Conservation (phyloP, 1,284 basidiomycete species). For the Apiotrichum siamense region DNA sequence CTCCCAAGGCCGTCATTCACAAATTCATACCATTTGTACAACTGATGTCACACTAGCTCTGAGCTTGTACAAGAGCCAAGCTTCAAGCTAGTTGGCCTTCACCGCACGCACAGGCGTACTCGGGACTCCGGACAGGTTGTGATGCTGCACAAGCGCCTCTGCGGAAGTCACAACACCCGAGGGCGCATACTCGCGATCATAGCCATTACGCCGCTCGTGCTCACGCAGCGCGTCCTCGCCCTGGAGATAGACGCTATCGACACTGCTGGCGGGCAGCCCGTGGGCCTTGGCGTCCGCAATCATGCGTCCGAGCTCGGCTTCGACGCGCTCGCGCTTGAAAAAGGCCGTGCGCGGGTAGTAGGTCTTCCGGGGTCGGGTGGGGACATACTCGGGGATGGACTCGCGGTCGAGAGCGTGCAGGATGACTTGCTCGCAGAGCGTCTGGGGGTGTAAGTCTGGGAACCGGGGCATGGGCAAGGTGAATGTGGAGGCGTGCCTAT, state of each 20-base stretch:
- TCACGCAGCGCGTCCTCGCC: conserved; percentile 26
- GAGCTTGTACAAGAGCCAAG: too few relatives aligned
- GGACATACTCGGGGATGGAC: conserved; percentile 27
- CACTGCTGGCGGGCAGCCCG: conserved; percentile 6
- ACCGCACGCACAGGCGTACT: too few relatives aligned
- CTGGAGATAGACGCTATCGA: conserved; percentile 26
- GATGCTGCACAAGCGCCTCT: too few relatives aligned
- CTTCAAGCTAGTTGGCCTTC: too few relatives aligned
- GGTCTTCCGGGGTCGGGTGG: conserved; percentile 18
- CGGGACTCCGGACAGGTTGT: too few relatives aligned
- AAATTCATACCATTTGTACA: too few relatives aligned
- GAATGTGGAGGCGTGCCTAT: too few relatives aligned
- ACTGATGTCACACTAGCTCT: too few relatives aligned
- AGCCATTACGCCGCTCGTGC: conserved; percentile 27
- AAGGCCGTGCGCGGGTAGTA: conserved; percentile 28
- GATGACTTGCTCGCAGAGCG: conserved; percentile 34
- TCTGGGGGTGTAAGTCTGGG: conserved; percentile 8
- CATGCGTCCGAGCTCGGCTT: conserved; percentile 24
- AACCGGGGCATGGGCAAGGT: too few relatives aligned
- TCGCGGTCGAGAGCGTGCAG: conserved; percentile 24
- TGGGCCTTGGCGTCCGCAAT: conserved; percentile 19
- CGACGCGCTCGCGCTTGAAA: conserved; percentile 23
- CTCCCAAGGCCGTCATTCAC: too few relatives aligned
- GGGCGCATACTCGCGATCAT: conserved; percentile 26
- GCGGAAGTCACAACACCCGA: conserved; percentile 7